Evolutionary conservation across 2,329 filamentous ascomycete genomes (phyloP).

Genomic region (Lasiodiplodia hormozganensis): DNA sequence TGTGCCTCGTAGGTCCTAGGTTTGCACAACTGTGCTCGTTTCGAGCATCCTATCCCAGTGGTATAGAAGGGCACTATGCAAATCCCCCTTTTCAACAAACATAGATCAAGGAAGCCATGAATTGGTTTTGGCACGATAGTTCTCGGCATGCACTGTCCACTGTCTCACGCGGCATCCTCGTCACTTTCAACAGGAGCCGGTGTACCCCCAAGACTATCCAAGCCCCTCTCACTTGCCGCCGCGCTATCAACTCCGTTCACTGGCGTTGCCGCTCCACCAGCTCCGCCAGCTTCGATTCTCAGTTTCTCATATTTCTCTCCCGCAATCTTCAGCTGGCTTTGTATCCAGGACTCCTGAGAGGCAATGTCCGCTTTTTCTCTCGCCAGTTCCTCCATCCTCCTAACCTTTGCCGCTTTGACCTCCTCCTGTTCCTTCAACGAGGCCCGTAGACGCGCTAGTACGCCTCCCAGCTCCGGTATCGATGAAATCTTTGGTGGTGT

Average conservation of each 20-base stretch:
- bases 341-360: slow-evolving; percentile 77
- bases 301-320: slow-evolving; percentile 73
- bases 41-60: background rate
- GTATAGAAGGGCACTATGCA: background rate
- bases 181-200: slow-evolving; percentile 34
- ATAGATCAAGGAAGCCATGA: background rate
- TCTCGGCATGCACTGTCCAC: background rate
- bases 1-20: background rate
- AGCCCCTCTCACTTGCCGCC: slow-evolving; percentile 37
- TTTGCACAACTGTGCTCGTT: background rate
- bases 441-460: slow-evolving; percentile 68
- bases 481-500: slow-evolving; percentile 78
- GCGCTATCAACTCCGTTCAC: slow-evolving; percentile 41
- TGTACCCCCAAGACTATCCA: slow-evolving; percentile 47
- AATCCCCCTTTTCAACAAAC: background rate
- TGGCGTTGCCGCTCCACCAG: slow-evolving; percentile 38
- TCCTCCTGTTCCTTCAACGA: slow-evolving; percentile 69
- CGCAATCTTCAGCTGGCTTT: slow-evolving; percentile 79
- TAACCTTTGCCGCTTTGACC: slow-evolving; percentile 63
- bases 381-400: slow-evolving; percentile 69
- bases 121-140: too few relatives aligned
- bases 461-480: slow-evolving; percentile 74
- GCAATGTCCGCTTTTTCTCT: slow-evolving; percentile 73
- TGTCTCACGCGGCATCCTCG: background rate
- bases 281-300: slow-evolving; percentile 56